Evolutionary conservation across 192 early-diverging fungal genomes (phyloP).

Genomic region (Linderina pennispora): DNA sequence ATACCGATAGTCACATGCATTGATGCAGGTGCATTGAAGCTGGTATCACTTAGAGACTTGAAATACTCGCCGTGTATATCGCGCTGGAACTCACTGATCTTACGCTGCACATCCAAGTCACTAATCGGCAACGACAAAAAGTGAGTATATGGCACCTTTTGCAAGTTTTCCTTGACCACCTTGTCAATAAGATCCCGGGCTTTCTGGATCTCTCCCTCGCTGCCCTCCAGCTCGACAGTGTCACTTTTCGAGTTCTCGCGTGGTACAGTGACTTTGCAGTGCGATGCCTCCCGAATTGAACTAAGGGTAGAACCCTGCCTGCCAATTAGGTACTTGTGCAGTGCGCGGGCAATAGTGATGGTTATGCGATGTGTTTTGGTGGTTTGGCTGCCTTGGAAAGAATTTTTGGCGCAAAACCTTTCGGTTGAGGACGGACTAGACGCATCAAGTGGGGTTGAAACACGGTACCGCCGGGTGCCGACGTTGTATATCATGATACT

Average conservation of each 20-base stretch:
- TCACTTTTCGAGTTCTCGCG: conserved; percentile 9
- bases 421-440: too few relatives aligned
- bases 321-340: conserved; percentile 20
- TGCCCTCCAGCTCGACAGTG: conserved; percentile 13
- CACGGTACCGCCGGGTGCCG: too few relatives aligned
- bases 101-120: conserved; percentile 18
- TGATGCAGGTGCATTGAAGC: conserved; percentile 12
- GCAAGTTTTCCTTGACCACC: conserved; percentile 8
- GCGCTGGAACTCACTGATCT: conserved; percentile 4
- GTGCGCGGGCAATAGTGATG: conserved; percentile 6
- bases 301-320: background rate
- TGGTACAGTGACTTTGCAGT: conserved; percentile 18
- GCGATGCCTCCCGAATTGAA: conserved; percentile 3
- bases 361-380: background rate
- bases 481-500: too few relatives aligned
- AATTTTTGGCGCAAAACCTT: too few relatives aligned
- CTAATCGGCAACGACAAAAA: conserved; percentile 30
- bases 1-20: conserved; percentile 39
- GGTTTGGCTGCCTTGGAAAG: too few relatives aligned
- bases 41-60: background rate
- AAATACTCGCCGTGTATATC: conserved; percentile 7
- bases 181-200: conserved; percentile 11
- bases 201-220: conserved; percentile 3
- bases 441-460: too few relatives aligned
- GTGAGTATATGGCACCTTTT: conserved; percentile 26